Evolutionary conservation across 495 filamentous ascomycete species (phyloP), one percentile per base, ranked within the genome.

Genomic region (Hypoxylon crocopeplum): DNA sequence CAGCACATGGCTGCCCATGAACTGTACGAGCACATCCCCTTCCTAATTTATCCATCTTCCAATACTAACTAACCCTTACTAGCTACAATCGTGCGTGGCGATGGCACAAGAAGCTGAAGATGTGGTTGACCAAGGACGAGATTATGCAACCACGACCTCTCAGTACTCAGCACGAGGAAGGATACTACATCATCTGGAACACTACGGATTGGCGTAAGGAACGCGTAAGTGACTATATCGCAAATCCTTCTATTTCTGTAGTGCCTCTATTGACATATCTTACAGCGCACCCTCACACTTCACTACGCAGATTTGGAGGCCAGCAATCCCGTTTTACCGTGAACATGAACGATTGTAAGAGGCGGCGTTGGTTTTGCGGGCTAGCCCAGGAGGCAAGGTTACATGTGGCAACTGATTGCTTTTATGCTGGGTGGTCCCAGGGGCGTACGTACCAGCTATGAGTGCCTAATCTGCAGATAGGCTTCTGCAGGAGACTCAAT

Each of bases 61-160:
- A 2, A 48, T 17, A 16, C 61, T 69, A 44, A 66, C 59, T 7
- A n/a, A n/a, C n/a, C n/a, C n/a, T 12, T 44, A 17, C 6, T 53
- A 75, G 72, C 7, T 72, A 70, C 62, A 84, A 82, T 45, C 89
- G 93, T 44, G 92, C 93, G 70, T 97, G 93, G 93, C 79, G 92
- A 56, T 97, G 91, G 79, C 92, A 97, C 71, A 96, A 92, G 77
- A 84, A 90, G 48, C 79, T 92, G 47, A 86, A 89, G 58, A 84
- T 93, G 59, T 97, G 93, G 93, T 77, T 97, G 67, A 95, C 91
- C 29, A 93, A 94, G 71, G 91, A 95, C 67, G 86, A 90, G 16
- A 77, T 85, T 49, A 85, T 87, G 68, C 82, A 86, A 6, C 90
- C 90, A 33, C 86, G 83, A 64, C 81, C 71, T 36, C 78, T 89